phyloP scores from a whole-genome alignment of 2,329 filamentous ascomycete species.

The Thermothelomyces thermophilus region DNA sequence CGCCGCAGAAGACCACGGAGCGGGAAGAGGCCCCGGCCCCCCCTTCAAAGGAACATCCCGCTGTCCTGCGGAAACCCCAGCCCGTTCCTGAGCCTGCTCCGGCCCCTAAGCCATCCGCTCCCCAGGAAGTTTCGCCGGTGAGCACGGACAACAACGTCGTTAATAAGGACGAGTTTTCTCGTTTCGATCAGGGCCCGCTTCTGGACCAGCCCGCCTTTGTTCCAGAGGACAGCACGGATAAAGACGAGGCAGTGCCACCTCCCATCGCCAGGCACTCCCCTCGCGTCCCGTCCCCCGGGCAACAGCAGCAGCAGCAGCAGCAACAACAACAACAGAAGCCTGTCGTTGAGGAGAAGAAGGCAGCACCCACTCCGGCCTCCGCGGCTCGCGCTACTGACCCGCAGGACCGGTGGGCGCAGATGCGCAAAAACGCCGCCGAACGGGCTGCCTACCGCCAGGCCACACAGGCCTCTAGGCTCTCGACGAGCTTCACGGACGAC shows the following conservation, averaged over 20 bases:
- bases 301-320: constrained; percentile 25
- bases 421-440: constrained; percentile 87
- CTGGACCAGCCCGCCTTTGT: constrained; percentile 79
- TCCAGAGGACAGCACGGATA: constrained; percentile 47
- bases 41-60: constrained; percentile 24
- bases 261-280: constrained; percentile 43
- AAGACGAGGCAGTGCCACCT: constrained; percentile 44
- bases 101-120: constrained; percentile 39
- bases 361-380: constrained; percentile 28
- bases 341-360: constrained; percentile 29
- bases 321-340: too few species aligned
- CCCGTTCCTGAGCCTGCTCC: constrained; percentile 27
- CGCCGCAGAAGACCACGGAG: constrained; percentile 21
- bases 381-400: constrained; percentile 19
- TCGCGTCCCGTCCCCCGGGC: constrained; percentile 23
- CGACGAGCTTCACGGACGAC: constrained; percentile 49
- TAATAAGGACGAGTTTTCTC: constrained; percentile 54
- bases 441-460: constrained; percentile 60
- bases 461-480: constrained; percentile 27
- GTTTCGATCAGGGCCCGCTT: constrained; percentile 85
- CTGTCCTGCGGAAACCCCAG: constrained; percentile 19
- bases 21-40: constrained; percentile 21
- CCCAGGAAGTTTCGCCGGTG: constrained; percentile 50
- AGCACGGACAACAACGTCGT: constrained; percentile 53
- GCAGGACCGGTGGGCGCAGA: constrained; percentile 89